A percentile compares a stretch with the other conserved stretches of the same genome.
Conservation (phyloP, 2,329 filamentous ascomycete species). For the Fusarium domesticum region DNA sequence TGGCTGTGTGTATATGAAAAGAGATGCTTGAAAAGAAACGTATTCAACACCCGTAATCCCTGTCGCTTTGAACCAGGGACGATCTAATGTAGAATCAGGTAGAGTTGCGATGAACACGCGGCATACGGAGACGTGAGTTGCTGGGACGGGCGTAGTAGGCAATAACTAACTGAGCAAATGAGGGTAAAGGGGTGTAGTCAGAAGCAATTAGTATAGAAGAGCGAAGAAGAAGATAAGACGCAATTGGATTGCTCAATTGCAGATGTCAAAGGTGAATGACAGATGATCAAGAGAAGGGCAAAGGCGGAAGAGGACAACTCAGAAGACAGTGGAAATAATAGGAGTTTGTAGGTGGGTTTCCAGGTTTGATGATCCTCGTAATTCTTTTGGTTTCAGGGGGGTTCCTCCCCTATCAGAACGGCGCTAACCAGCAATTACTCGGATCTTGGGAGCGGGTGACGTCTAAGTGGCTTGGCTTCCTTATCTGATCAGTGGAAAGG, state of each 20-base stretch:
- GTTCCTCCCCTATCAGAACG: slow-evolving; percentile 4
- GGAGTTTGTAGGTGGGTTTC: slow-evolving; percentile 12
- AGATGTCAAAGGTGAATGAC: not conserved
- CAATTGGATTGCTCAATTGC: not conserved
- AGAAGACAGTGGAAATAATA: slow-evolving; percentile 19
- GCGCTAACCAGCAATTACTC: slow-evolving; percentile 18
- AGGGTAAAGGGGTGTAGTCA: slow-evolving; percentile 1
- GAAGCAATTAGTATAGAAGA: slow-evolving; percentile 1
- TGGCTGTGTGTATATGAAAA: not conserved
- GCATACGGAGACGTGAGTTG: slow-evolving; percentile 3
- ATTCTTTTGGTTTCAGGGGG: slow-evolving; percentile 25
- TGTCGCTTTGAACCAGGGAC: slow-evolving; percentile 2
- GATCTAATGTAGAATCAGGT: slow-evolving; percentile 5
- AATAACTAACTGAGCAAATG: not conserved
- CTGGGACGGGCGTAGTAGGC: slow-evolving; percentile 6
- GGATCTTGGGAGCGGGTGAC: not conserved
- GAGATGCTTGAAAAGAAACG: not conserved
- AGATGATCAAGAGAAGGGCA: slow-evolving; percentile 16
- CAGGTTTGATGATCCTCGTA: slow-evolving; percentile 14
- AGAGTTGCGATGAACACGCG: not conserved
- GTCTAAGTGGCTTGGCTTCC: not conserved
- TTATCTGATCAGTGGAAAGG: not conserved
- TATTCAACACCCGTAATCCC: slow-evolving; percentile 4
- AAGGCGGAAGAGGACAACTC: slow-evolving; percentile 27
- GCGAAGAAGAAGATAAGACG: not conserved